Conservation (phyloP, 2,329 filamentous ascomycete species). For the Calonectria pteridis region DNA sequence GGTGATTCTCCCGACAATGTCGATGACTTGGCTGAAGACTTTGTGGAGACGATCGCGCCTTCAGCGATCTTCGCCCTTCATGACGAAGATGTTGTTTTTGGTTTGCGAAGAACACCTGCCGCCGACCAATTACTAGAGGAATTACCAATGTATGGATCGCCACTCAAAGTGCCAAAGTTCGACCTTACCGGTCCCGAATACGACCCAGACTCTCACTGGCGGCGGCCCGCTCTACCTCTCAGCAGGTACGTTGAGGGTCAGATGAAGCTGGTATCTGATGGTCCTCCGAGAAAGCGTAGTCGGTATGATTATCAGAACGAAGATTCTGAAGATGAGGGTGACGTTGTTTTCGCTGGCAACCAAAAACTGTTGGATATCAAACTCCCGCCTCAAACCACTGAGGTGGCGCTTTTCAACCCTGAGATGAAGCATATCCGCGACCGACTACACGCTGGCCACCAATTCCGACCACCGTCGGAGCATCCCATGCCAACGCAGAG, state of each 20-base stretch:
- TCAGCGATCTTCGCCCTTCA: constrained; percentile 87
- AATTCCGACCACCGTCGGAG: constrained; percentile 93
- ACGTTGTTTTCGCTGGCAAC: constrained; percentile 68
- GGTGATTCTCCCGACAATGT: constrained; percentile 66
- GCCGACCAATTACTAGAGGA: constrained; percentile 84
- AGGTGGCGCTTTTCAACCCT: constrained; percentile 89
- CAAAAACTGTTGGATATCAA: constrained; percentile 59
- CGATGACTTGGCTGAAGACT: constrained; percentile 54
- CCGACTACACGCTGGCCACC: constrained; percentile 88
- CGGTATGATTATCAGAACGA: constrained; percentile 87
- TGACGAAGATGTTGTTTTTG: constrained; percentile 85
- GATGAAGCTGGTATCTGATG: constrained; percentile 75
- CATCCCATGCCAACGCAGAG: constrained; percentile 89
- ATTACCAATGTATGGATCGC: constrained; percentile 81
- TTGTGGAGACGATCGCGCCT: constrained; percentile 70
- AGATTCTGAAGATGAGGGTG: constrained; percentile 71
- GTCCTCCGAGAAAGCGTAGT: constrained; percentile 80
- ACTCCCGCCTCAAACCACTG: constrained; percentile 76
- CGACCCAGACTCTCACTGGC: constrained; percentile 79
- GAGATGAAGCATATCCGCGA: constrained; percentile 93
- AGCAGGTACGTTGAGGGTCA: constrained; percentile 90
- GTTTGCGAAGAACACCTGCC: constrained; percentile 78
- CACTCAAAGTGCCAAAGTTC: constrained; percentile 69
- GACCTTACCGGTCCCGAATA: constrained; percentile 69
- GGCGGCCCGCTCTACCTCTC: constrained; percentile 81